Conservation (phyloP, 2,329 filamentous ascomycete genomes). For the Penicillium vulpinum region DNA sequence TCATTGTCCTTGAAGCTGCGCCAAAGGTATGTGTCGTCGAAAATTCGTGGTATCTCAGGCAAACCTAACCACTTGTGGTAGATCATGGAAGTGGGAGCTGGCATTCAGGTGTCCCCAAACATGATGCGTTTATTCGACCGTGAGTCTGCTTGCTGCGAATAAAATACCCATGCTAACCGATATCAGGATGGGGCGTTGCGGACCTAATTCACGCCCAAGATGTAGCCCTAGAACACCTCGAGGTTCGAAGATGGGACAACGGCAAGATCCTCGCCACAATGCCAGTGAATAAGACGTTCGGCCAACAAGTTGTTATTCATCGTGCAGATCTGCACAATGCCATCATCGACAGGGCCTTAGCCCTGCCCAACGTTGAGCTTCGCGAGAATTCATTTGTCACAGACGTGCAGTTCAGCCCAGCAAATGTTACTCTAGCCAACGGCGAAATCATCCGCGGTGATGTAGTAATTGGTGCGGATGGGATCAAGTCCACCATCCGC, state of each 20-base stretch:
- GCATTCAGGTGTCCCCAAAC: conserved; percentile 80
- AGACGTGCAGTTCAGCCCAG: conserved; percentile 28
- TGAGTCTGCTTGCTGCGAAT: conserved; percentile 19
- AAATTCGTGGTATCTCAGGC: too few relatives aligned
- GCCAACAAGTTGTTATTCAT: conserved; percentile 38
- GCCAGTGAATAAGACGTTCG: conserved; percentile 38
- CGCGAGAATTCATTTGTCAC: conserved; percentile 32
- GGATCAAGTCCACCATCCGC: conserved; percentile 53
- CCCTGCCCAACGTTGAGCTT: conserved; percentile 32
- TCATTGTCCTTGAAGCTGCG: conserved; percentile 35
- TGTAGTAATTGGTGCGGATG: conserved; percentile 55
- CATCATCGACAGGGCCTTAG: conserved; percentile 31
- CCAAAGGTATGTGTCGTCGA: conserved; percentile 28
- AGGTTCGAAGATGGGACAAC: conserved; percentile 39
- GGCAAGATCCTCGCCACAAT: conserved; percentile 33
- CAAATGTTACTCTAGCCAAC: conserved; percentile 30
- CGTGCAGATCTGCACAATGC: conserved; percentile 40
- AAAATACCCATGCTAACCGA: not conserved
- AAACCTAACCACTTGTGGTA: conserved; percentile 3
- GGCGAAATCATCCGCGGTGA: conserved; percentile 41
- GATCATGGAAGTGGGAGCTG: conserved; percentile 64
- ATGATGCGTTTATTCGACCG: conserved; percentile 72
- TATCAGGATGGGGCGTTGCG: conserved; percentile 37
- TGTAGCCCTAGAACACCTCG: conserved; percentile 37
- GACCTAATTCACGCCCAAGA: conserved; percentile 36